Evolutionary conservation across 257 asterid species (phyloP), one percentile per base, ranked within the genome.

Genomic region (Rehmannia glutinosa): DNA sequence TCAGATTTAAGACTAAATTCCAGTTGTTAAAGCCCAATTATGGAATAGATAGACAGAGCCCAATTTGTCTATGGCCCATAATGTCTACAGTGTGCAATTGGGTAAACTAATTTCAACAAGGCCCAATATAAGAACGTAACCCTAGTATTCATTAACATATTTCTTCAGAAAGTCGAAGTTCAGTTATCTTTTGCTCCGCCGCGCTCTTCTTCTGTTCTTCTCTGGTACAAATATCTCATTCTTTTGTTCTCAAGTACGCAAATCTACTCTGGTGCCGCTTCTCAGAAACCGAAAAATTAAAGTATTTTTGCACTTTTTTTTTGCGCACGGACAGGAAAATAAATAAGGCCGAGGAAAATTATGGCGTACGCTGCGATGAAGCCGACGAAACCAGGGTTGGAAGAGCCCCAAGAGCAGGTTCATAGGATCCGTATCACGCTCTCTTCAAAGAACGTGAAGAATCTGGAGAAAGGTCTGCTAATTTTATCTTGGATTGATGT

Each of bases 301-400:
- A 51, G 33, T 51, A 9, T 2, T 51, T 51, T 9, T 21, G 6
- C 1, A 20, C 27, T 19, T 10, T 50, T 23, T 21, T 50, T 1
- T 23, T 49, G 9, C 19, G 43, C 2, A 11, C 8, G 43, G 17
- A 35, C 30, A 11, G 30, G 28, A 53, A 36, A 38, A n/a, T n/a
- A n/a, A n/a, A n/a, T n/a, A n/a, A 62, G 11, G 1, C 45, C 15
- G 20, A 68, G 17, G 30, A 13, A 35, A 58, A 68, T 3, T 3
- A 76, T 78, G 88, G 80, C 92, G 67, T 85, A 80, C 66, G 83
- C 84, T 71, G 86, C 91, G 36, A 72, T 80, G 84, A 85, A 85
- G 68, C 78, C 85, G 35, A 69, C 82, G 41, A 85, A 85, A 68
- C 83, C 78, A 8, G 88, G 91, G 27, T 41, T 82, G 23, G 88